Conservation (phyloP, 352 stramenopile genomes). For the Globisporangium splendens region DNA sequence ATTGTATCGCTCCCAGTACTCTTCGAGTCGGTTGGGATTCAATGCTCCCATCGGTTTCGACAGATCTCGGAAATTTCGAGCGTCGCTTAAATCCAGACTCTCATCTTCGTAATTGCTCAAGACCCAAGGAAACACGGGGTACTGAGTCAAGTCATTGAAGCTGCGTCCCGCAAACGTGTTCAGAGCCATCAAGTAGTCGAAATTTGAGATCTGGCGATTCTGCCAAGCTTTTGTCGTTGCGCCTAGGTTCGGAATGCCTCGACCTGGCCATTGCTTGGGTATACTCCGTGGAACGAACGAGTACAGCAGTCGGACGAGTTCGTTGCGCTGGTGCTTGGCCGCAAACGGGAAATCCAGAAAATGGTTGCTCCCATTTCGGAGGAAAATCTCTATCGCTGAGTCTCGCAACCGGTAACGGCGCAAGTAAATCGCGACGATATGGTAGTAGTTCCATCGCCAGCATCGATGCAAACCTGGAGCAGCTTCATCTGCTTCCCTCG, state of each 20-base stretch:
- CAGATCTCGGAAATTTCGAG: constrained; percentile 94
- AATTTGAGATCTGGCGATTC: constrained; percentile 82
- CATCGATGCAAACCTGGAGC: constrained; percentile 67
- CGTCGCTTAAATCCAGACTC: constrained; percentile 78
- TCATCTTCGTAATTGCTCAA: constrained; percentile 74
- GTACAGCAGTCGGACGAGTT: constrained; percentile 66
- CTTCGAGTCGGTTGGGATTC: constrained; percentile 89
- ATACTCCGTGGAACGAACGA: constrained; percentile 68
- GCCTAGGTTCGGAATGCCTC: constrained; percentile 39
- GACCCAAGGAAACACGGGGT: constrained; percentile 94
- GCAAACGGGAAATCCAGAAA: constrained; percentile 79
- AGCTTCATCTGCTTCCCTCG: constrained; percentile 34
- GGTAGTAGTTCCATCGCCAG: constrained; percentile 79
- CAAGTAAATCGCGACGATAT: constrained; percentile 73
- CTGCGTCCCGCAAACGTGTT: constrained; percentile 89
- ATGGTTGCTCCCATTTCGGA: constrained; percentile 72
- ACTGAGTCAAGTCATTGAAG: constrained; percentile 94
- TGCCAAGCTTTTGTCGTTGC: constrained; percentile 79
- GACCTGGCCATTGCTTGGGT: constrained; percentile 76
- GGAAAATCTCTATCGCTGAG: constrained; percentile 80
- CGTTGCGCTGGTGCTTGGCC: constrained; percentile 73
- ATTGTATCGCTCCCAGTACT: constrained; percentile 96
- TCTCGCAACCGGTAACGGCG: constrained; percentile 78
- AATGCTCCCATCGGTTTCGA: constrained; percentile 98
- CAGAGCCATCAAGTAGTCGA: constrained; percentile 96